A percentile compares a stretch with the other conserved stretches of the same genome.
These are phyloP conservation scores for Lanmaoa rubissima DNA, from an alignment of 768 basidiomycete species.

Conservation along the genomic window DNA sequence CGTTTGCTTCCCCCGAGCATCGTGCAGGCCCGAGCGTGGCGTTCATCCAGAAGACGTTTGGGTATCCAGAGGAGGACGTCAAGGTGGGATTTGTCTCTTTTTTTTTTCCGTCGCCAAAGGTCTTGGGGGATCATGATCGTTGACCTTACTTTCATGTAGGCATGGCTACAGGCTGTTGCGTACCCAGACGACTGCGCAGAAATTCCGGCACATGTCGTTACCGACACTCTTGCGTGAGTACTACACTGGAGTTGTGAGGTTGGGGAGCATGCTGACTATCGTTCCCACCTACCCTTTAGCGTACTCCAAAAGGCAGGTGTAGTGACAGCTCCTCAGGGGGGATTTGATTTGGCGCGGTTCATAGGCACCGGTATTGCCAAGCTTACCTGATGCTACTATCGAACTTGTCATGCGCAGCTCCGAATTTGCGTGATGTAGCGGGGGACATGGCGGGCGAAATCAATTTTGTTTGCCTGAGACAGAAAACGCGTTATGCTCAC, in stretches of 20 bases:
- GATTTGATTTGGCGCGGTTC: slow-evolving; percentile 56
- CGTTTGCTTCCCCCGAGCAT: slow-evolving; percentile 60
- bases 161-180: slow-evolving; percentile 78
- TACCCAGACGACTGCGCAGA: slow-evolving; percentile 67
- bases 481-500: neutral
- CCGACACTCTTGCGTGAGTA: slow-evolving; percentile 66
- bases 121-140: neutral
- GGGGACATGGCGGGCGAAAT: neutral
- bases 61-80: slow-evolving; percentile 81
- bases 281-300: slow-evolving; percentile 36
- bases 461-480: neutral
- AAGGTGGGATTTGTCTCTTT: slow-evolving; percentile 39
- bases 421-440: neutral
- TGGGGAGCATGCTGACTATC: neutral
- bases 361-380: slow-evolving; percentile 54
- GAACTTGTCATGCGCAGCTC: neutral
- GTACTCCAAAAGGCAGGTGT: slow-evolving; percentile 77
- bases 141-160: slow-evolving; percentile 37
- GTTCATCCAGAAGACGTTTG: slow-evolving; percentile 77
- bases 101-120: neutral
- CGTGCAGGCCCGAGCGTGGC: slow-evolving; percentile 60
- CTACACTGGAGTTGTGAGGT: neutral
- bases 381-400: slow-evolving; percentile 37
- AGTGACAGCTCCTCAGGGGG: slow-evolving; percentile 49
- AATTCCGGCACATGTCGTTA: slow-evolving; percentile 64